Percentiles rank a stretch among this genome's conserved stretches.
These are phyloP conservation scores for Sugiyamaella paludigena DNA, from an alignment of 1,139 yeast species.

Conservation along the genomic window DNA sequence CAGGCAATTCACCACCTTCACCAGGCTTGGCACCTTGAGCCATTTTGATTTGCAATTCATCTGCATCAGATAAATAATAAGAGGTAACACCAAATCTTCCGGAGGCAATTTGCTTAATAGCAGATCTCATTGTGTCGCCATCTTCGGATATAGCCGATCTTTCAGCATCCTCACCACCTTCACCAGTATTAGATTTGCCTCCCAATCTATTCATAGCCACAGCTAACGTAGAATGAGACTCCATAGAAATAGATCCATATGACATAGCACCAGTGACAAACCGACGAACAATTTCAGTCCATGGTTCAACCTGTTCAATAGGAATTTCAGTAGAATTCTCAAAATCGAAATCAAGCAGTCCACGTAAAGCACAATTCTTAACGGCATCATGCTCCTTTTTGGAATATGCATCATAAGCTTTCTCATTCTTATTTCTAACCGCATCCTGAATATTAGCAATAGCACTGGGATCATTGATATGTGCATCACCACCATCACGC, in stretches of 20 bases:
- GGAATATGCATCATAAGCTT: conserved; percentile 86
- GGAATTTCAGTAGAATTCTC: conserved; percentile 74
- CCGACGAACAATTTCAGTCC: conserved; percentile 98
- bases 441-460: conserved; percentile 96
- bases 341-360: conserved; percentile 85
- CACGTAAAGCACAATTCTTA: conserved; percentile 89
- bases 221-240: conserved; percentile 94
- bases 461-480: conserved; percentile 91
- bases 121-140: conserved; percentile 98
- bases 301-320: conserved; percentile 96
- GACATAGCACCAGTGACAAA: conserved; percentile 99
- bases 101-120: conserved; percentile 96
- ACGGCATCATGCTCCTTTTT: conserved; percentile 90
- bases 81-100: conserved; percentile 99
- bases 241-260: conserved; percentile 97
- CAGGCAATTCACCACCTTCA: conserved; percentile 99
- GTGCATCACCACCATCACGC: conserved; percentile 98
- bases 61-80: conserved; percentile 90
- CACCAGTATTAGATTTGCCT: conserved; percentile 97
- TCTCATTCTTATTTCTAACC: conserved; percentile 90
- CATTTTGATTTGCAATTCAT: conserved; percentile 96
- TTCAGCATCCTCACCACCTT: conserved; percentile 98
- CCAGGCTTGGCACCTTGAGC: conserved; percentile 99
- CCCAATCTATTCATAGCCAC: conserved; percentile 98
- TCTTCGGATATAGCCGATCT: conserved; percentile 70